These are phyloP conservation scores for Penicillium sp. DNA, from an alignment of 2,329 filamentous ascomycete genomes.

Conservation along the genomic window DNA sequence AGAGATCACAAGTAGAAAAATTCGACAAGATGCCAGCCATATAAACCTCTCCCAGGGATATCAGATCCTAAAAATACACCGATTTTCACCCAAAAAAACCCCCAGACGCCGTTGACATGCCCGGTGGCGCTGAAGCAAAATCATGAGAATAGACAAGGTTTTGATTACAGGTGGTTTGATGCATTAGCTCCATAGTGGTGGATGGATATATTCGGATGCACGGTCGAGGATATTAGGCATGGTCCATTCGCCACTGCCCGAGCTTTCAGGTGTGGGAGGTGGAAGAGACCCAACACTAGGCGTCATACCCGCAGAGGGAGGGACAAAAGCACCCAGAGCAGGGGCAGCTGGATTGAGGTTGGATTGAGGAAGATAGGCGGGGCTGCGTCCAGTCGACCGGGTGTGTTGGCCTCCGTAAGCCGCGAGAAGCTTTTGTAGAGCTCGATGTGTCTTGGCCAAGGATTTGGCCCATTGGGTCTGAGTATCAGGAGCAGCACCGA, in stretches of 20 bases:
- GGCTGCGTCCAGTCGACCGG: conserved; percentile 13
- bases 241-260: conserved; percentile 44
- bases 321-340: conserved; percentile 11
- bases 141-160: conserved; percentile 1
- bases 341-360: conserved; percentile 11
- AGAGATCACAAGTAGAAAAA: no score
- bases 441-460: conserved; percentile 42
- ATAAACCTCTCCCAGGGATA: not conserved
- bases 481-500: conserved; percentile 27
- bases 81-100: not conserved
- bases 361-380: conserved; percentile 17
- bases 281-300: conserved; percentile 35
- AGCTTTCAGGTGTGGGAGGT: conserved; percentile 45
- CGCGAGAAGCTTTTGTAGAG: conserved; percentile 42
- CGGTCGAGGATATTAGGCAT: conserved; percentile 43
- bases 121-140: conserved; percentile 7
- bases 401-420: conserved; percentile 30
- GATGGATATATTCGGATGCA: conserved; percentile 46
- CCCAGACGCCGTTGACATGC: conserved; percentile 9
- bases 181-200: conserved; percentile 40
- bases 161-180: not conserved
- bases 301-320: conserved; percentile 27
- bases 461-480: conserved; percentile 45
- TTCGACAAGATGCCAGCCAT: no score
- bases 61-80: not conserved